Percentiles rank a stretch among this genome's conserved stretches.
Evolutionary conservation across 371 early-diverging fungal species (phyloP).

Genomic region (Mortierella sp.): DNA sequence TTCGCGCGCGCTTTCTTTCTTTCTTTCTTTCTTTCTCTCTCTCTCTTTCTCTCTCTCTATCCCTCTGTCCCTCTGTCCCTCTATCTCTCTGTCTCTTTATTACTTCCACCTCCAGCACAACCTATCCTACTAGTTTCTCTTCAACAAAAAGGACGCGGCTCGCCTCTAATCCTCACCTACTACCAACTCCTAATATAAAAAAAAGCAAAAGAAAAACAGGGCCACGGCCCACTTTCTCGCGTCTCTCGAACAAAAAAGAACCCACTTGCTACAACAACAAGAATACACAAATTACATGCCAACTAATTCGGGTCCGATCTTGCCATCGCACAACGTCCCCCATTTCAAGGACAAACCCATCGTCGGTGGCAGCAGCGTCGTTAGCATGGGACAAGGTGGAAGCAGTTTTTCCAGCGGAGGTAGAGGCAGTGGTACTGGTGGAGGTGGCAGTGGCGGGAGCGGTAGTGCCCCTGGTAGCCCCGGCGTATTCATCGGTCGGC

Average conservation of each 20-base stretch:
- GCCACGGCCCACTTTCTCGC: too few species aligned
- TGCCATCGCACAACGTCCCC: constrained; percentile 29
- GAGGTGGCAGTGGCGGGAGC: neutral
- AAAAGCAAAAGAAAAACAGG: too few species aligned
- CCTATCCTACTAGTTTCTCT: neutral
- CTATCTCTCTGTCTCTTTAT: neutral
- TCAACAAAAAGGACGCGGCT: neutral
- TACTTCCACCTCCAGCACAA: neutral
- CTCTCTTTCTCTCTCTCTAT: neutral
- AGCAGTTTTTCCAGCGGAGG: too few species aligned
- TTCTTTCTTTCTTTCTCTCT: neutral
- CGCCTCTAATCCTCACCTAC: neutral
- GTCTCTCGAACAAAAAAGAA: neutral
- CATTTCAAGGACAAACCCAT: constrained; percentile 50
- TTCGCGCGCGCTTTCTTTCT: constrained; percentile 1
- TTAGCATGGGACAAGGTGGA: too few species aligned
- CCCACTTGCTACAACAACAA: neutral
- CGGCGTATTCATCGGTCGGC: constrained; percentile 15
- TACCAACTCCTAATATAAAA: neutral
- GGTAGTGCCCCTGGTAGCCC: constrained; percentile 7
- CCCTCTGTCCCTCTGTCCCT: neutral
- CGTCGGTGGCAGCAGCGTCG: constrained; percentile 1
- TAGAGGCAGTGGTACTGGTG: too few species aligned
- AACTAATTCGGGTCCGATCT: constrained; percentile 27
- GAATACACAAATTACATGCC: constrained; percentile 10